Evolutionary conservation across 257 asterid species (phyloP).

Genomic region (Asclepias syriaca): DNA sequence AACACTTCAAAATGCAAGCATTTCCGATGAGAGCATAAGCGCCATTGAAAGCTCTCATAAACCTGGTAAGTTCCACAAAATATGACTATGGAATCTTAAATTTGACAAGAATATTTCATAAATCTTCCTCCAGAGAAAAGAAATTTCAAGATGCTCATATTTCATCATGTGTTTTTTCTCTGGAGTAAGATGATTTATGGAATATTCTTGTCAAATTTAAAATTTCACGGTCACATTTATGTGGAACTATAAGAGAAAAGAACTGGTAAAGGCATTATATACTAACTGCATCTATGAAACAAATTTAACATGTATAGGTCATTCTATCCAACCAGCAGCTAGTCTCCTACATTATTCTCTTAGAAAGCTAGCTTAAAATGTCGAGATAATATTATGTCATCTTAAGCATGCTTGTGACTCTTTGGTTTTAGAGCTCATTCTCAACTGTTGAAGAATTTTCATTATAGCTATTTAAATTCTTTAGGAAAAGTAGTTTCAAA

Average conservation of each 20-base stretch:
- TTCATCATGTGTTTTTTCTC: no score
- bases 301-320: neutral
- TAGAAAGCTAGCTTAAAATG: neutral
- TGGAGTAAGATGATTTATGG: no score
- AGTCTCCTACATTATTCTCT: neutral
- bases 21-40: neutral
- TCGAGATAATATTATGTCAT: neutral
- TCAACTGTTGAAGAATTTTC: neutral
- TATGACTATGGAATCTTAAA: no score
- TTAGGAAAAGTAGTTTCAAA: neutral
- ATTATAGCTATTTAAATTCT: neutral
- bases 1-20: neutral
- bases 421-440: neutral
- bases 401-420: neutral
- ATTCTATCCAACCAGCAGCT: neutral
- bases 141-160: no score
- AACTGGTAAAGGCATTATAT: neutral
- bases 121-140: neutral
- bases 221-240: no score
- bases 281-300: neutral
- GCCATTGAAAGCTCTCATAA: neutral
- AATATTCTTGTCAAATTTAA: no score
- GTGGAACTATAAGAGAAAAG: no score
- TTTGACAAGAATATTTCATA: neutral
- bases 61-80: neutral